Evolutionary conservation across 371 early-diverging fungal genomes (phyloP).

Genomic region (Mucor racemosus): DNA sequence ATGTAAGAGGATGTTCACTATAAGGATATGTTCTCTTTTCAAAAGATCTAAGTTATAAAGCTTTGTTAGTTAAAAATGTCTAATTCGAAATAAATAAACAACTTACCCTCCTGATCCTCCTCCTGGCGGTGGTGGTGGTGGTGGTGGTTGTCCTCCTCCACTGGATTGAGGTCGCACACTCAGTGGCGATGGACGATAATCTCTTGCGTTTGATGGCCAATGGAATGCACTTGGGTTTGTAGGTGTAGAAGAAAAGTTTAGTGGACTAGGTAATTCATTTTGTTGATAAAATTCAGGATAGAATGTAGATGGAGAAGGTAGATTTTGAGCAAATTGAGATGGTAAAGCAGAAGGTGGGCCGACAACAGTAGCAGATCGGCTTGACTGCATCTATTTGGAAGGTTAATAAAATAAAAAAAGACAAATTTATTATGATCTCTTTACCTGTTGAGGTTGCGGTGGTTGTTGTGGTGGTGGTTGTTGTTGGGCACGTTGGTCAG

Average conservation of each 20-base stretch:
- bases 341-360: constrained; percentile 28
- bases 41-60: background rate
- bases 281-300: constrained; percentile 78
- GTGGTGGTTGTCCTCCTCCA: background rate
- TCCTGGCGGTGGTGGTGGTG: background rate
- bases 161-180: constrained; percentile 15
- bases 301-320: constrained; percentile 78
- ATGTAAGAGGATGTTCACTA: constrained; percentile 11
- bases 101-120: constrained; percentile 10
- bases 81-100: background rate
- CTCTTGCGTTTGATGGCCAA: constrained; percentile 58
- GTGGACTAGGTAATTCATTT: constrained; percentile 65
- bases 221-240: constrained; percentile 59
- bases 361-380: background rate
- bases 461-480: constrained; percentile 2
- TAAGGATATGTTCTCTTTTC: constrained; percentile 9
- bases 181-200: constrained; percentile 35
- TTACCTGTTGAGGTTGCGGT: background rate
- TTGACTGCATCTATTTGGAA: background rate
- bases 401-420: background rate
- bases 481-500: constrained; percentile 5
- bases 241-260: constrained; percentile 67
- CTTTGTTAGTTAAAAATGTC: background rate
- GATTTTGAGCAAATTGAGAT: constrained; percentile 74
- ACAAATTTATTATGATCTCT: background rate